Evolutionary conservation across 129 eudicot genomes (phyloP).

Genomic region (Scalesia atractyloides): DNA sequence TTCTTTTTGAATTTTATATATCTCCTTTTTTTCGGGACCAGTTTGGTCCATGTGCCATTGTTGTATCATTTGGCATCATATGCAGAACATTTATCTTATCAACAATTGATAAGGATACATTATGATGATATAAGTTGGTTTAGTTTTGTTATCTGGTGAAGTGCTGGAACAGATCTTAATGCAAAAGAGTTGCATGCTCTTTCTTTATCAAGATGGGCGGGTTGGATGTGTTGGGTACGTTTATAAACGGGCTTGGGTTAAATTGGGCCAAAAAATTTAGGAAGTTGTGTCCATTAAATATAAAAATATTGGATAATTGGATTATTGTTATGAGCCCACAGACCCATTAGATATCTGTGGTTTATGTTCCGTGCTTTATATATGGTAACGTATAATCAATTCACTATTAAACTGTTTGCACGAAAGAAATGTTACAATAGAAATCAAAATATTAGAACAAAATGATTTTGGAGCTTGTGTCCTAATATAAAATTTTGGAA

Average conservation of each 20-base stretch:
- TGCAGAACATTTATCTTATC: conserved; percentile 26
- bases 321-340: too few species aligned
- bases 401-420: too few species aligned
- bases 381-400: too few species aligned
- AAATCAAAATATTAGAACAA: too few species aligned
- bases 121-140: conserved; percentile 5
- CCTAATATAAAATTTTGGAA: neutral
- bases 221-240: neutral
- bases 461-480: too few species aligned
- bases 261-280: neutral
- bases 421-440: too few species aligned
- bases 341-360: too few species aligned
- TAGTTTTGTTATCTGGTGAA: conserved; percentile 14
- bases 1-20: neutral
- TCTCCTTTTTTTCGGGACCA: neutral
- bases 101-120: conserved; percentile 26
- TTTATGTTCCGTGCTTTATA: too few species aligned
- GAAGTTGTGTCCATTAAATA: neutral
- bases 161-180: neutral
- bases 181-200: neutral
- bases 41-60: conserved; percentile 27
- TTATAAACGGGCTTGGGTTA: neutral
- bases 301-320: too few species aligned
- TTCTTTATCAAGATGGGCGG: neutral
- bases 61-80: conserved; percentile 21